Conservation (phyloP, 192 early-diverging fungal species). For the Mortierella alpina region DNA sequence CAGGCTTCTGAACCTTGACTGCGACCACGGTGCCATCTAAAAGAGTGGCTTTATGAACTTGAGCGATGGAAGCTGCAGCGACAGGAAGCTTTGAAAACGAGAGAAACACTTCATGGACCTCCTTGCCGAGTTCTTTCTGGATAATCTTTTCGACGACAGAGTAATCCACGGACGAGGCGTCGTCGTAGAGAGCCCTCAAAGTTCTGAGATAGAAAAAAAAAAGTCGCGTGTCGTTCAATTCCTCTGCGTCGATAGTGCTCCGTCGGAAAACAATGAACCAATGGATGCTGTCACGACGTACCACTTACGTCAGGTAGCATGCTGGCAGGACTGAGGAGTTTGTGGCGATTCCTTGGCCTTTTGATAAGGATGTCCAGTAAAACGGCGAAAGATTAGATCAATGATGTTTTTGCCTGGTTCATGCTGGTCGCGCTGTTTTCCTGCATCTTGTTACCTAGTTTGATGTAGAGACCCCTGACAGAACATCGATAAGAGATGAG, state of each 20-base stretch:
- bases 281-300: constrained; percentile 22
- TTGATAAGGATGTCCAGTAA: background rate
- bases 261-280: constrained; percentile 14
- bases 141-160: constrained; percentile 73
- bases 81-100: constrained; percentile 76
- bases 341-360: constrained; percentile 78
- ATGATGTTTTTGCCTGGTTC: background rate
- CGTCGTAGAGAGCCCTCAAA: constrained; percentile 80
- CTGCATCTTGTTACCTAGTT: constrained; percentile 51
- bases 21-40: constrained; percentile 79
- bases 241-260: background rate
- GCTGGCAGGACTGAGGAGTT: constrained; percentile 73
- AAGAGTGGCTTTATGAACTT: constrained; percentile 87
- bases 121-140: constrained; percentile 69
- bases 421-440: background rate
- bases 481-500: background rate
- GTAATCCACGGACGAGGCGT: constrained; percentile 82
- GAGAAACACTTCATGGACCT: constrained; percentile 73
- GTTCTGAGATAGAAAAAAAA: constrained; percentile 37
- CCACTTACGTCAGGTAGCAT: constrained; percentile 46
- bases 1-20: constrained; percentile 95
- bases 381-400: background rate
- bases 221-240: background rate
- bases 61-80: constrained; percentile 94
- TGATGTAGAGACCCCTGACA: constrained; percentile 86